A percentile compares a stretch with the other conserved stretches of the same genome.
Conservation (phyloP, 2,329 filamentous ascomycete genomes). For the Phialophora chinensis region DNA sequence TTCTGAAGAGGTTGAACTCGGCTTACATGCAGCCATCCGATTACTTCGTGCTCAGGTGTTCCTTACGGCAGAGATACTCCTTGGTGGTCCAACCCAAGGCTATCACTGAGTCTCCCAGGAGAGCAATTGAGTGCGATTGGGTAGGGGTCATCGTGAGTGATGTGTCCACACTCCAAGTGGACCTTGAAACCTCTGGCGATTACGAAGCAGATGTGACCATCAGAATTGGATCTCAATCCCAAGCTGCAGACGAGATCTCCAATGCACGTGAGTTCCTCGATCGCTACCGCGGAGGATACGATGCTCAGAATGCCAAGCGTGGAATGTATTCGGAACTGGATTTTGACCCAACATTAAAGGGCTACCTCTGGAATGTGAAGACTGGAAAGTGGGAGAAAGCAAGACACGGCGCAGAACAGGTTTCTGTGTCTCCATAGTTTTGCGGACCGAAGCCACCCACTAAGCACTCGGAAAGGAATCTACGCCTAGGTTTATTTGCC, state of each 20-base stretch:
- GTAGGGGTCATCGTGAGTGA: neutral
- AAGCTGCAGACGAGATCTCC: no score
- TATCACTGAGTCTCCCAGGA: neutral
- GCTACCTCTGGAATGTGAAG: neutral
- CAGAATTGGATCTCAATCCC: no score
- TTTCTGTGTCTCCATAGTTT: neutral
- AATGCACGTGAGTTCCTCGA: neutral
- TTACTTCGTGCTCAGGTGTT: neutral
- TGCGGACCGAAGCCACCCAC: neutral
- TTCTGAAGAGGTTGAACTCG: neutral
- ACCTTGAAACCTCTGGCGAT: neutral
- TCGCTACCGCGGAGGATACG: neutral
- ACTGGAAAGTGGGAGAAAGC: conserved; percentile 2
- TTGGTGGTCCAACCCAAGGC: neutral
- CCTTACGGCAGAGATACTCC: neutral
- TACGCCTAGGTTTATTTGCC: conserved; percentile 25
- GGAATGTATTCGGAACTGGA: neutral
- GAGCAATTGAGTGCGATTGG: neutral
- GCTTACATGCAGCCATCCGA: neutral
- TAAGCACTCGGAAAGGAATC: neutral
- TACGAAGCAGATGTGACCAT: no score
- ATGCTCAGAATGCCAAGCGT: neutral
- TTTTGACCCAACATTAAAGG: neutral
- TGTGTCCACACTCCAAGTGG: neutral
- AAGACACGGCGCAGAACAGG: neutral